These are phyloP conservation scores for Nidula niveotomentosa DNA, from an alignment of 1,284 basidiomycete species.

Conservation along the genomic window DNA sequence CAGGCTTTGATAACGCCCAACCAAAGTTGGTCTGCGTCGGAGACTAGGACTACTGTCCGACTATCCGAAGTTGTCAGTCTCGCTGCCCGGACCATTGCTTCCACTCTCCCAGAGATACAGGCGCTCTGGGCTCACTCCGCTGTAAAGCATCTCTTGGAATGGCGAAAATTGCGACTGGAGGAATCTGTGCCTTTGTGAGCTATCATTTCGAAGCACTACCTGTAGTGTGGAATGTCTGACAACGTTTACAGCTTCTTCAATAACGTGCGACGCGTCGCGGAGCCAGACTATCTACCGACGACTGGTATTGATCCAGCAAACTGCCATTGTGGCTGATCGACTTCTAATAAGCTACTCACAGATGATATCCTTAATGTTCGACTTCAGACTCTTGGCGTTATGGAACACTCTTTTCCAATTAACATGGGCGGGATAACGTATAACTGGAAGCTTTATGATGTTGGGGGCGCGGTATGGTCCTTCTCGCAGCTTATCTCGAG, in stretches of 20 bases:
- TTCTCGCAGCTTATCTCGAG: background rate
- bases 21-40: conserved; percentile 38
- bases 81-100: conserved; percentile 53
- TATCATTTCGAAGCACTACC: conserved; percentile 4
- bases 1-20: conserved; percentile 54
- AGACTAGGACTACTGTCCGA: conserved; percentile 17
- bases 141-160: conserved; percentile 53
- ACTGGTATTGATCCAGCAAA: conserved; percentile 43
- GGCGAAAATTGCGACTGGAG: conserved; percentile 64
- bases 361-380: conserved; percentile 78
- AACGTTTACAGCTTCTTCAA: conserved; percentile 58
- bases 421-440: conserved; percentile 59
- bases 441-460: conserved; percentile 77
- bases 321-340: background rate
- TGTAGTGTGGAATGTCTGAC: conserved; percentile 3
- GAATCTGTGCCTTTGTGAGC: conserved; percentile 77
- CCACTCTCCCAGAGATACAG: conserved; percentile 49
- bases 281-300: conserved; percentile 67
- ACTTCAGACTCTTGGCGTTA: conserved; percentile 75
- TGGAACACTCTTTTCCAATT: conserved; percentile 73
- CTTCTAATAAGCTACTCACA: conserved; percentile 17
- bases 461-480: conserved; percentile 69
- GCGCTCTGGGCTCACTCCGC: conserved; percentile 69
- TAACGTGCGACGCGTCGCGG: conserved; percentile 61
- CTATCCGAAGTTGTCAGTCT: conserved; percentile 43